A percentile compares a stretch with the other conserved stretches of the same genome.
Conservation (phyloP, 257 asterid species). For the Przewalskia tangutica region DNA sequence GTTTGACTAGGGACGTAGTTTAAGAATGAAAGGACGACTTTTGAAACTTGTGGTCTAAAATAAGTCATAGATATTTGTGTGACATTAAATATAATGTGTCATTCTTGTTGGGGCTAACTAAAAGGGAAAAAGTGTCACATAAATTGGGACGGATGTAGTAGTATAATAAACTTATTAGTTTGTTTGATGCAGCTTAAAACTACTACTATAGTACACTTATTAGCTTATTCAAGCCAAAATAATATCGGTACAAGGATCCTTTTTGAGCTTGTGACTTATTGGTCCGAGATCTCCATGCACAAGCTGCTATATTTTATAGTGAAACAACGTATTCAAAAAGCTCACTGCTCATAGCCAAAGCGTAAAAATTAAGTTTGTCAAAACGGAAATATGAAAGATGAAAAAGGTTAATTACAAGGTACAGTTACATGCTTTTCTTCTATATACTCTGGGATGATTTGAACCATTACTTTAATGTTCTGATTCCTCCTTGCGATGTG, state of each 20-base stretch:
- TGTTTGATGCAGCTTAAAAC: neutral
- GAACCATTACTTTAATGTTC: constrained; percentile 6
- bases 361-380: neutral
- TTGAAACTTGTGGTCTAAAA: no score
- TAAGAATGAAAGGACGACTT: no score
- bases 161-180: neutral
- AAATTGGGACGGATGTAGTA: neutral
- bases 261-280: neutral
- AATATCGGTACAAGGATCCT: neutral
- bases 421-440: neutral
- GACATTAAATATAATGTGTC: no score
- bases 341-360: neutral
- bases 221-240: neutral
- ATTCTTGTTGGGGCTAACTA: no score
- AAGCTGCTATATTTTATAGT: neutral
- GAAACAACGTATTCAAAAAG: neutral
- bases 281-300: neutral
- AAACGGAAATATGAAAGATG: neutral
- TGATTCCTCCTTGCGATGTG: constrained; percentile 4
- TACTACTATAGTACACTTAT: neutral
- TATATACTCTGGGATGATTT: constrained; percentile 5
- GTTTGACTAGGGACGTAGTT: no score
- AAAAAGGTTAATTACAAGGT: neutral
- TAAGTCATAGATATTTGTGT: no score
- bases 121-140: no score